Conservation (phyloP, 2,329 filamentous ascomycete genomes). For the Chaetomiaceae sp. region DNA sequence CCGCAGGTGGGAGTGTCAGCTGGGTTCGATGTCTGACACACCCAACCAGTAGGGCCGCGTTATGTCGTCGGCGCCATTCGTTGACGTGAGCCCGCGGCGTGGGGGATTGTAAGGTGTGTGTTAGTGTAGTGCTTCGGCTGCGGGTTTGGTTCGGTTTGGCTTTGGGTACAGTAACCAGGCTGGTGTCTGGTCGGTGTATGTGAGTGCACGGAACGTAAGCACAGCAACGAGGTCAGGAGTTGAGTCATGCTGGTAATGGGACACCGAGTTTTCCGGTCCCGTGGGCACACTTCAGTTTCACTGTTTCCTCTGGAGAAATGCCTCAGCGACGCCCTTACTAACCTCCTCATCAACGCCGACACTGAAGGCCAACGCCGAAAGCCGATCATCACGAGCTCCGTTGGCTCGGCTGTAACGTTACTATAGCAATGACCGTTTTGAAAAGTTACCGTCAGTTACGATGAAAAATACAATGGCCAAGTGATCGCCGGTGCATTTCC, state of each 20-base stretch:
- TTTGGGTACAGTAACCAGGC: not conserved
- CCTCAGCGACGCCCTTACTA: too few species aligned
- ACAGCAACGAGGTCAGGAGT: not conserved
- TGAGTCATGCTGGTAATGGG: not conserved
- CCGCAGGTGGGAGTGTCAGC: constrained; percentile 4
- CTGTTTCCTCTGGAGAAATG: too few species aligned
- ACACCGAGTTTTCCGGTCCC: too few species aligned
- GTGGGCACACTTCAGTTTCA: too few species aligned
- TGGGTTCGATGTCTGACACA: constrained; percentile 2
- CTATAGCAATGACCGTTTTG: not conserved
- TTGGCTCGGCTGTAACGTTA: not conserved
- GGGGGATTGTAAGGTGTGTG: not conserved
- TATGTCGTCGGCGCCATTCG: not conserved
- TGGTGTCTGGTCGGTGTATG: not conserved
- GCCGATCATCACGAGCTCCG: too few species aligned
- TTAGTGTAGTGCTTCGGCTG: too few species aligned
- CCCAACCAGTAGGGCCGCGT: not conserved
- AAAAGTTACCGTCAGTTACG: too few species aligned
- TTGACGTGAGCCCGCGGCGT: too few species aligned
- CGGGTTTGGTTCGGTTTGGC: not conserved
- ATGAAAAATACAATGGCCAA: too few species aligned
- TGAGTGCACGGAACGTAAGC: not conserved
- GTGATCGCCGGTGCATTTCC: too few species aligned
- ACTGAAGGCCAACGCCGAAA: too few species aligned
- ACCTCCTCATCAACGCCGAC: too few species aligned